These are phyloP conservation scores for Lactifluus rugatus DNA, from an alignment of 768 basidiomycete species.

Conservation along the genomic window DNA sequence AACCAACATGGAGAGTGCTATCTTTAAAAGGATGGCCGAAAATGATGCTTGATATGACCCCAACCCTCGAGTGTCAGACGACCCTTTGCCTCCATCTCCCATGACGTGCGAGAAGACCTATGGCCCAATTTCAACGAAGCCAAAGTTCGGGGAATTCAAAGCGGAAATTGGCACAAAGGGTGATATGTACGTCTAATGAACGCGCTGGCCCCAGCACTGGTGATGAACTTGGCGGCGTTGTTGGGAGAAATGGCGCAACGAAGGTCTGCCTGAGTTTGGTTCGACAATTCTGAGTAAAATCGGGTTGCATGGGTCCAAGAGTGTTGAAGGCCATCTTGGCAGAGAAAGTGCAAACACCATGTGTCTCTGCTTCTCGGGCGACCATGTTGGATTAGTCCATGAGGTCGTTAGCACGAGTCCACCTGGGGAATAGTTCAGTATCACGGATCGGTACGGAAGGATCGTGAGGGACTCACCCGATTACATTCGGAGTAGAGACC, in stretches of 20 bases:
- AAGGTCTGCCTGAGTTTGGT: no score
- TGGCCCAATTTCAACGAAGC: no score
- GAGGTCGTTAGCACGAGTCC: conserved; percentile 96
- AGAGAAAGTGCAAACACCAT: conserved; percentile 46
- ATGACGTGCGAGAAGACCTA: no score
- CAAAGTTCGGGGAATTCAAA: conserved; percentile 75
- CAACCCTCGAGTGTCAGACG: conserved; percentile 95
- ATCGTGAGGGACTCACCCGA: conserved; percentile 60
- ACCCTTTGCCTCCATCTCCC: no score
- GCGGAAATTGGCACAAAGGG: conserved; percentile 96
- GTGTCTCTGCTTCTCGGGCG: conserved; percentile 84
- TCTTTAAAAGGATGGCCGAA: conserved; percentile 94
- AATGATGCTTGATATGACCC: conserved; percentile 97
- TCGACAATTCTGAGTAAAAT: conserved; percentile 98
- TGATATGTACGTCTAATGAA: conserved; percentile 89
- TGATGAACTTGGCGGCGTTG: conserved; percentile 91
- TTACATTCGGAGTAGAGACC: conserved; percentile 98
- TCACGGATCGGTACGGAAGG: neutral
- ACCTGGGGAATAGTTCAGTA: conserved; percentile 27
- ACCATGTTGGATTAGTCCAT: conserved; percentile 95
- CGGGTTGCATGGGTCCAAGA: conserved; percentile 97
- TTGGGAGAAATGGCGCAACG: no score
- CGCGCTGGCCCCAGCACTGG: conserved; percentile 84
- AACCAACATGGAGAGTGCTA: conserved; percentile 89
- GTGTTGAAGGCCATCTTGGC: conserved; percentile 31